These are phyloP conservation scores for Candida quercuum DNA, from an alignment of 805 yeast genomes.

Conservation along the genomic window DNA sequence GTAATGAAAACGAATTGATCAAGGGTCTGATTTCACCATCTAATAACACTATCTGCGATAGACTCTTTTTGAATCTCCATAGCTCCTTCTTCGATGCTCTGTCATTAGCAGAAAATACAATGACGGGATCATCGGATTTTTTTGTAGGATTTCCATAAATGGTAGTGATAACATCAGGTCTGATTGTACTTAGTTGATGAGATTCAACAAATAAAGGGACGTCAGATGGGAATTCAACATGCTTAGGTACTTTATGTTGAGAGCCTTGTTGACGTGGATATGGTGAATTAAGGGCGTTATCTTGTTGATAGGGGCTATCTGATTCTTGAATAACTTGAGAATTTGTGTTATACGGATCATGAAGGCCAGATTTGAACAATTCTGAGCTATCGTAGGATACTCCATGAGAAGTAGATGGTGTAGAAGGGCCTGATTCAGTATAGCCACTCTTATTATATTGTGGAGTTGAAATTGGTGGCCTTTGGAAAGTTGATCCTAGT, in stretches of 20 bases:
- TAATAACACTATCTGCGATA: conserved; percentile 52
- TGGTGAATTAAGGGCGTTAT: too few relatives aligned
- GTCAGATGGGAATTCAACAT: conserved; percentile 26
- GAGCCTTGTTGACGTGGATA: neutral
- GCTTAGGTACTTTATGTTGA: neutral
- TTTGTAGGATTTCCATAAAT: conserved; percentile 34
- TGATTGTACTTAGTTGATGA: conserved; percentile 46
- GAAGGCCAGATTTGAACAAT: too few relatives aligned
- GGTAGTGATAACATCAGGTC: conserved; percentile 44
- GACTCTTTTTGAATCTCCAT: conserved; percentile 68
- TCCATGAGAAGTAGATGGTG: neutral
- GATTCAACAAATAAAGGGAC: conserved; percentile 54
- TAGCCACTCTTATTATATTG: neutral
- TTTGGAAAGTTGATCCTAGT: neutral
- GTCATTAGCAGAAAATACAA: conserved; percentile 61
- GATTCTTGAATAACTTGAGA: too few relatives aligned
- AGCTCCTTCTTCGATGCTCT: conserved; percentile 56
- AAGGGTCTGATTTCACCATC: conserved; percentile 54
- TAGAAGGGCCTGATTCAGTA: neutral
- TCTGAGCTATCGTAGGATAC: too few relatives aligned
- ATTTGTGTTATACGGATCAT: too few relatives aligned
- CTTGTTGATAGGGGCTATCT: too few relatives aligned
- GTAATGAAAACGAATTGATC: conserved; percentile 42
- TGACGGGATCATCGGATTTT: conserved; percentile 50
- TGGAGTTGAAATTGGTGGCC: conserved; percentile 2